These are phyloP conservation scores for Apophysomyces elegans DNA, from an alignment of 371 early-diverging fungal genomes.

Conservation along the genomic window DNA sequence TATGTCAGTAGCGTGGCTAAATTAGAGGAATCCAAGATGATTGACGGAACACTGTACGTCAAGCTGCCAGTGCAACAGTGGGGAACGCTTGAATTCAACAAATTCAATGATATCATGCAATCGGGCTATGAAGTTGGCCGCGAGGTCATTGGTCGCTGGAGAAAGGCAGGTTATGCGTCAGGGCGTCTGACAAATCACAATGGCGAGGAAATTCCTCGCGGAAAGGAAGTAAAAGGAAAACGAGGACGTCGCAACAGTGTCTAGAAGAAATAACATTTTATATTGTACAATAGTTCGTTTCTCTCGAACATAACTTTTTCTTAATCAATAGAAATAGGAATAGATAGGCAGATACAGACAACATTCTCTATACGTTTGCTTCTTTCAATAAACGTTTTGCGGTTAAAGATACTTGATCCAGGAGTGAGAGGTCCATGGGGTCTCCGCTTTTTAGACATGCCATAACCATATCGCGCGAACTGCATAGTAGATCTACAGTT, in stretches of 20 bases:
- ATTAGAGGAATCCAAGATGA: constrained; percentile 88
- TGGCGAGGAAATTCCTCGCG: constrained; percentile 26
- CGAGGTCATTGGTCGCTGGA: constrained; percentile 85
- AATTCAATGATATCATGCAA: constrained; percentile 90
- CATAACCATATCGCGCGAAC: constrained; percentile 21
- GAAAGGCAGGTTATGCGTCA: constrained; percentile 68
- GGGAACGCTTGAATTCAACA: constrained; percentile 94
- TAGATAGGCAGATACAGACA: too few relatives aligned
- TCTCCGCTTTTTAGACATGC: constrained; percentile 16
- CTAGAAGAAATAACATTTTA: constrained; percentile 14
- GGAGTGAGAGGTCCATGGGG: constrained; percentile 2
- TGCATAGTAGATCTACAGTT: constrained; percentile 1
- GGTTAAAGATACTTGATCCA: not conserved
- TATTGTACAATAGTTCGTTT: not conserved
- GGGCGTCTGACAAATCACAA: constrained; percentile 39
- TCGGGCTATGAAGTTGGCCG: constrained; percentile 92
- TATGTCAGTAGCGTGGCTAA: constrained; percentile 94
- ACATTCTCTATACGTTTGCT: not conserved
- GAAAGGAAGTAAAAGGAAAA: constrained; percentile 53
- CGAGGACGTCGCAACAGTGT: constrained; percentile 51
- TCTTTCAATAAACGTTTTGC: constrained; percentile 3
- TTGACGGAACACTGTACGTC: constrained; percentile 87
- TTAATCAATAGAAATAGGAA: too few relatives aligned
- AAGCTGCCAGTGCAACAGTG: constrained; percentile 89
- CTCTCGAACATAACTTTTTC: too few relatives aligned